Evolutionary conservation across 345 rosid species (phyloP), one percentile per base, ranked within the genome.

Genomic region (Lepidium africanum): DNA sequence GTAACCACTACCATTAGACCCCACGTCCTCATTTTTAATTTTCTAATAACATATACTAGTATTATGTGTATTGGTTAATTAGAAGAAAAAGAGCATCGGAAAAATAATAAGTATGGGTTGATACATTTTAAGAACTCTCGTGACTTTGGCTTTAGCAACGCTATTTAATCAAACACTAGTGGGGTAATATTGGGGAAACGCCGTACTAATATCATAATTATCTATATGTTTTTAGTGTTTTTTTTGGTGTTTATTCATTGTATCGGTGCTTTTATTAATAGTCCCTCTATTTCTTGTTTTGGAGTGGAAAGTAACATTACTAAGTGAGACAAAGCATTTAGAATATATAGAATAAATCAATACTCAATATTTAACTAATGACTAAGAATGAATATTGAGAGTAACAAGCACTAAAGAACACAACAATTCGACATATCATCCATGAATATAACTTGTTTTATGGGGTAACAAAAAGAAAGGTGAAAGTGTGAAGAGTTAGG

Each of bases 291-390:
- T 62, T 42, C 35, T 23, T 11, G 6, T 57, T 52, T 32, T 11
- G 30, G 33, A 43, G 63, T 35, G 57, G 70, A 63, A 43, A 63
- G 37, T 30, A 72, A 7, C 57, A 55, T 10, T 27, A 47, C 57
- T 55, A 55, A 46, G 51, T 56, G 64, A 54, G 63, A 25, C 10
- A 40, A 45, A 35, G 50, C 41, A 65, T 48, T 30, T 19, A 55
- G 39, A 48, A 56, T 30, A 25, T 30, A 27, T 27, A 27, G 6
- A 50, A 59, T 59, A 58, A 49, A 65, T 40, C 39, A 55, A 57
- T 37, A 48, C 8, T 30, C 23, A 25, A 45, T 9, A 23, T 41
- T 7, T 32, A 17, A 7, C 19, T n/a, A 19, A 3, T 12, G 55
- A 14, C 43, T 42, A 62, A 32, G 17, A 70, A 4, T 40, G 38